Evolutionary conservation across 345 rosid genomes (phyloP).

Genomic region (Balakata baccata): DNA sequence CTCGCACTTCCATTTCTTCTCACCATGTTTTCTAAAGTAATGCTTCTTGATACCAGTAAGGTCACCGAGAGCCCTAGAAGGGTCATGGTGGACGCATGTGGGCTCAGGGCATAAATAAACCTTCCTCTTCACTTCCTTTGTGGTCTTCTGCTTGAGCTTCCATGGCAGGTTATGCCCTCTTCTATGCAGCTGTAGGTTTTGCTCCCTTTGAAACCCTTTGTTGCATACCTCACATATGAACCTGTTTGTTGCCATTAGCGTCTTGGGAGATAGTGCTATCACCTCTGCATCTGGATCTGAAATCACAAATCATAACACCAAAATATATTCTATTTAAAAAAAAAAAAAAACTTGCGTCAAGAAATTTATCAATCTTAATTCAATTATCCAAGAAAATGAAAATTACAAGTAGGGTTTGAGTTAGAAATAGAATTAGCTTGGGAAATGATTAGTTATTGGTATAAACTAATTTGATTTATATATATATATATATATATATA

Average conservation of each 20-base stretch:
- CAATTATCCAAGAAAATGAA: too few relatives aligned
- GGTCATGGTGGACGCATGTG: conserved; percentile 27
- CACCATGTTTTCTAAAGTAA: conserved; percentile 25
- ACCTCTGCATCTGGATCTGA: conserved; percentile 33
- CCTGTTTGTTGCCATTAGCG: conserved; percentile 31
- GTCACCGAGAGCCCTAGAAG: conserved; percentile 31
- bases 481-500: too few relatives aligned
- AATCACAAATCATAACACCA: conserved; percentile 14
- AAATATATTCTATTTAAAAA: too few relatives aligned
- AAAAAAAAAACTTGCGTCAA: too few relatives aligned
- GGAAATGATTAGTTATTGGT: background rate
- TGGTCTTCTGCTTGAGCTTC: conserved; percentile 29
- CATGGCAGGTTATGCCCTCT: conserved; percentile 32
- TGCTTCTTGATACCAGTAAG: conserved; percentile 28
- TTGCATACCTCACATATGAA: conserved; percentile 32
- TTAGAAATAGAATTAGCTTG: background rate
- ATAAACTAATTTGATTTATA: too few relatives aligned
- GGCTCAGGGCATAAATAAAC: conserved; percentile 30
- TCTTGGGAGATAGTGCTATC: conserved; percentile 29
- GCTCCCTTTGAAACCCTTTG: conserved; percentile 31
- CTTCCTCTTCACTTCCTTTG: conserved; percentile 27
- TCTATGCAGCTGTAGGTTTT: conserved; percentile 26
- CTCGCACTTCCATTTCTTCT: conserved; percentile 31
- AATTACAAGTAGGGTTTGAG: background rate
- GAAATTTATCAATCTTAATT: background rate